Conservation (phyloP, 1,139 yeast species). For the Debaryomycetaceae sp. region DNA sequence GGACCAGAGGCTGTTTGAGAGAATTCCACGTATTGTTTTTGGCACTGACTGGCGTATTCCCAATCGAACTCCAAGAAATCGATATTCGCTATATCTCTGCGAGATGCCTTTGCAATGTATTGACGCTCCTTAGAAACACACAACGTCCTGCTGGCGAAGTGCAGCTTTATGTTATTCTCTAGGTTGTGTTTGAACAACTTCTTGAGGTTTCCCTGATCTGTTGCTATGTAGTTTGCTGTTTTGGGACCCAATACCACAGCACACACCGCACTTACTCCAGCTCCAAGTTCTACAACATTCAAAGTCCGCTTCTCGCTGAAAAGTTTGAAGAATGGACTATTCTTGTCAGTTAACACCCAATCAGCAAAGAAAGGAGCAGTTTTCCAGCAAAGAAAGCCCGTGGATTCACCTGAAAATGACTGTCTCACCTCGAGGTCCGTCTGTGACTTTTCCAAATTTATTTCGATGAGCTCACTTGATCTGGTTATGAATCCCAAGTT, state of each 20-base stretch:
- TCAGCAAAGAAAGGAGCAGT: conserved; percentile 49
- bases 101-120: neutral
- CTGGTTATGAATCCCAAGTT: conserved; percentile 51
- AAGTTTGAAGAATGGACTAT: conserved; percentile 19
- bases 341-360: conserved; percentile 40
- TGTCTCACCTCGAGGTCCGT: conserved; percentile 36
- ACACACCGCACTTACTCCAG: conserved; percentile 61
- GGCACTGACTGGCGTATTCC: conserved; percentile 48
- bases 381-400: conserved; percentile 70
- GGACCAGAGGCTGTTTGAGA: conserved; percentile 15
- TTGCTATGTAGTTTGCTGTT: conserved; percentile 44
- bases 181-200: conserved; percentile 50
- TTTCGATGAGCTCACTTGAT: conserved; percentile 20
- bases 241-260: conserved; percentile 42
- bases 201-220: conserved; percentile 60
- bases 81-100: conserved; percentile 13
- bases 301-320: conserved; percentile 9
- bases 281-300: conserved; percentile 57
- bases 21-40: conserved; percentile 15
- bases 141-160: conserved; percentile 1
- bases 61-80: conserved; percentile 60
- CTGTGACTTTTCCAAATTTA: conserved; percentile 29
- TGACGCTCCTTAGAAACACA: neutral
- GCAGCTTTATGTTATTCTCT: conserved; percentile 24
- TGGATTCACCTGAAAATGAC: conserved; percentile 47